These are phyloP conservation scores for Penicillium manginii DNA, from an alignment of 495 filamentous ascomycete species.

Conservation along the genomic window DNA sequence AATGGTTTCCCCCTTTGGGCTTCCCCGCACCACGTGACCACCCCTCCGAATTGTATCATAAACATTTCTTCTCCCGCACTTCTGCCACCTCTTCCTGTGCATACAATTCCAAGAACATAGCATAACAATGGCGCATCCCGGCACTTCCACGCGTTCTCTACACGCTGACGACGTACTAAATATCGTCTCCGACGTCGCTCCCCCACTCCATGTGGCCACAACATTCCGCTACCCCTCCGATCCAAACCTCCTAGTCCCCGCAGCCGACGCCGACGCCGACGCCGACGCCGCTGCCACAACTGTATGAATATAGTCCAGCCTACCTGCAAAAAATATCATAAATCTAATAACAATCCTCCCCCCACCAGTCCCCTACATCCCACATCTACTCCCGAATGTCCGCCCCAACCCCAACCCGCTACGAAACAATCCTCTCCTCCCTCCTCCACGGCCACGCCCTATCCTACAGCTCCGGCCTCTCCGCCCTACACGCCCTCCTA, in stretches of 20 bases:
- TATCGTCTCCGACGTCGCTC: conserved; percentile 74
- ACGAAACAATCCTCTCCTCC: conserved; percentile 77
- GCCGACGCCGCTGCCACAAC: conserved; percentile 4
- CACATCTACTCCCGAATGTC: conserved; percentile 79
- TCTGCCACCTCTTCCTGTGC: conserved; percentile 20
- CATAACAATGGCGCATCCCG: conserved; percentile 38
- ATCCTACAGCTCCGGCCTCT: conserved; percentile 82
- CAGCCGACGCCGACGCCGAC: conserved; percentile 28
- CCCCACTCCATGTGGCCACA: conserved; percentile 83
- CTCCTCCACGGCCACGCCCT: conserved; percentile 70
- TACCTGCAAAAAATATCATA: too few relatives aligned
- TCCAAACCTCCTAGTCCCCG: conserved; percentile 61
- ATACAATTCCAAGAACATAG: conserved; percentile 33
- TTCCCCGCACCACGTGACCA: conserved; percentile 30
- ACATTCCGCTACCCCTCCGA: conserved; percentile 80
- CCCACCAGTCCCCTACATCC: conserved; percentile 31
- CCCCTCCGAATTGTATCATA: conserved; percentile 29
- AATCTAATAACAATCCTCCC: conserved; percentile 12
- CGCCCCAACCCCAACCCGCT: conserved; percentile 76
- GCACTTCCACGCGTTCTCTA: conserved; percentile 69
- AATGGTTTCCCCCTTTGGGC: background rate
- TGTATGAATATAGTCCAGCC: conserved; percentile 24
- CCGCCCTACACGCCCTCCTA: conserved; percentile 83
- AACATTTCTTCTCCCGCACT: background rate
- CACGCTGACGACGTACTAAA: conserved; percentile 85